Percentiles rank a stretch among this genome's conserved stretches.
Evolutionary conservation across 202 grass and related monocot species (phyloP).

Genomic region (Carex arenaria): DNA sequence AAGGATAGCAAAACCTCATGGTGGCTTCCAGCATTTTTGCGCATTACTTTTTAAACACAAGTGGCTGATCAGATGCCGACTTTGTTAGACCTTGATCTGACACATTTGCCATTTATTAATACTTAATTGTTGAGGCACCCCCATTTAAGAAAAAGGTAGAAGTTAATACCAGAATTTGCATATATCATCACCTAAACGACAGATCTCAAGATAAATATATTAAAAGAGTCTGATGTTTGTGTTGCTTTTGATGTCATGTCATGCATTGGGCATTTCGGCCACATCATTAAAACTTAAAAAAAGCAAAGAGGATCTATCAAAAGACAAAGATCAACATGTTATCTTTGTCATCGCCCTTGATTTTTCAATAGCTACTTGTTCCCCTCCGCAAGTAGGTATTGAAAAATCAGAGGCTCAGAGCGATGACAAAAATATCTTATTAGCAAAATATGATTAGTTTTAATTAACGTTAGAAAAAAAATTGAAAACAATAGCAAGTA

Average conservation of each 20-base stretch:
- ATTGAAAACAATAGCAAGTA: too few relatives aligned
- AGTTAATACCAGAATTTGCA: neutral
- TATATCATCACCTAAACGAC: neutral
- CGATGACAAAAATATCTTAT: too few relatives aligned
- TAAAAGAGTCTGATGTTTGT: neutral
- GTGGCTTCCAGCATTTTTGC: neutral
- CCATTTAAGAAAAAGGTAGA: neutral
- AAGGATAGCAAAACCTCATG: neutral
- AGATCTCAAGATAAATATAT: neutral
- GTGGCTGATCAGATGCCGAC: neutral
- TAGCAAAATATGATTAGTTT: too few relatives aligned
- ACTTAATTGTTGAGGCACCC: neutral
- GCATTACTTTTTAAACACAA: neutral
- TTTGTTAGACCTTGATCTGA: neutral
- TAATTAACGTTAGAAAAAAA: too few relatives aligned
- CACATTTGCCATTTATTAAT: neutral
- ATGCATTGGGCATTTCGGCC: neutral
- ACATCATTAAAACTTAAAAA: neutral
- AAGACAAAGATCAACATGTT: conserved; percentile 4
- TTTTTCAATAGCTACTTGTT: neutral
- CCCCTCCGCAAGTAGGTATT: too few relatives aligned
- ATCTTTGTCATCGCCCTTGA: conserved; percentile 5
- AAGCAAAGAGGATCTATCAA: neutral
- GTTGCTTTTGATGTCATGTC: neutral
- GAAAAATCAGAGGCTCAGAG: too few relatives aligned